Evolutionary conservation across 306 rosid genomes (phyloP), one percentile per base, ranked within the genome.

Genomic region (Prunus davidiana): DNA sequence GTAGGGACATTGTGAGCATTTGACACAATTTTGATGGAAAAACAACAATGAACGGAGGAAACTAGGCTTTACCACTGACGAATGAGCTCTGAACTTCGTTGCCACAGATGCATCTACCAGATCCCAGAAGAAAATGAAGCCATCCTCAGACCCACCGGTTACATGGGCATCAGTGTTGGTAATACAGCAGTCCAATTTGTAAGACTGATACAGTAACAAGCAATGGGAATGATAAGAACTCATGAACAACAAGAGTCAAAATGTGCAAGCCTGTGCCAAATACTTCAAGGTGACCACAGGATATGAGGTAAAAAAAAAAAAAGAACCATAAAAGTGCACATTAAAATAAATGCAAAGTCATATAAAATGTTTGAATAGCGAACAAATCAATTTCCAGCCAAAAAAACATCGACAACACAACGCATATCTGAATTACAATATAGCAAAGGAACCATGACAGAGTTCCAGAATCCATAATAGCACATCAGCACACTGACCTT

Each of bases 71-170:
- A 95, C 97, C 91, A 91, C 93, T n/a, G 97, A 89, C 12, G 86
- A 73, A 80, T 95, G 99, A 38, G 97, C 97, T 73, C 85, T 91
- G 85, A 92, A 89, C 25, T 84, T 88, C 73, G 96, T 88, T 22
- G 86, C 97, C 51, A 92, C 88, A 45, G 91, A 86, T 63, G 92
- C 97, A 76, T 95, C 99, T 24, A 95, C 97, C 73, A 95, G 88
- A 86, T 92, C 97, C 97, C 97, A 95, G 79, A 92, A 90, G 84
- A 87, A 92, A 30, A 95, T 82, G 76, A 52, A 90, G 60, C 97
- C 97, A 83, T 95, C 97, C 84, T 95, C 97, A 32, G 97, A 95
- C 76, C 97, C 99, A 79, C 97, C 93, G 18, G 89, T 79, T 72
- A 95, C 90, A 86, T 89, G 88, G 74, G 97, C 97, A 87, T 95